A percentile compares a stretch with the other conserved stretches of the same genome.
Evolutionary conservation across 2,329 filamentous ascomycete species (phyloP).

Genomic region (Samsoniella hepiali): DNA sequence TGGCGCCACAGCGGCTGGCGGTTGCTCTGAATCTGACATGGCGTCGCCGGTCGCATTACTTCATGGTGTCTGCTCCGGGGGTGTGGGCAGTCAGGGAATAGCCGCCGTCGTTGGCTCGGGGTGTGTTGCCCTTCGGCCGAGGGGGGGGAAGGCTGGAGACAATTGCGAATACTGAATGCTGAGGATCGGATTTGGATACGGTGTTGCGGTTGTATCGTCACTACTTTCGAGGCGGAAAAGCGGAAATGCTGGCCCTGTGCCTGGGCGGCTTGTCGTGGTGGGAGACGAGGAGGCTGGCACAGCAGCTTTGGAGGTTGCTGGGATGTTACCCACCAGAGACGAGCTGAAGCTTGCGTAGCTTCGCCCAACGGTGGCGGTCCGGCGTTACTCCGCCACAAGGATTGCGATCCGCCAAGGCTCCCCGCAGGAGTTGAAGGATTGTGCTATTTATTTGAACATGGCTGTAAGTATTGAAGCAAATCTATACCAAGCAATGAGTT

Average conservation of each 20-base stretch:
- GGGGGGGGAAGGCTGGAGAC: not conserved
- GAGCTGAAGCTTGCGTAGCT: not conserved
- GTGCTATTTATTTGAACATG: too few species aligned
- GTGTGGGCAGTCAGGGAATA: not conserved
- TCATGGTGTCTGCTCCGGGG: not conserved
- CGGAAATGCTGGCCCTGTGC: conserved; percentile 1
- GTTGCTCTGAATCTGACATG: conserved; percentile 16
- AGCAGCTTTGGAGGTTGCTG: conserved; percentile 6
- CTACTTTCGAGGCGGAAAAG: not conserved
- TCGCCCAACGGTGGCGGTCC: conserved; percentile 10
- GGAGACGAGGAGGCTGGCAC: not conserved
- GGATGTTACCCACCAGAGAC: not conserved
- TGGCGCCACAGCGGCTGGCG: not conserved
- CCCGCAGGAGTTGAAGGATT: not conserved
- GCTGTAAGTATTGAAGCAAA: too few species aligned
- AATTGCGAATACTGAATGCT: not conserved
- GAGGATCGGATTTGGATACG: not conserved
- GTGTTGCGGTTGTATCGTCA: not conserved
- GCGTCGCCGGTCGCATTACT: conserved; percentile 9
- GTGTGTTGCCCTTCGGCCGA: not conserved
- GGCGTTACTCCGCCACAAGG: conserved; percentile 13
- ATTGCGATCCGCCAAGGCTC: not conserved
- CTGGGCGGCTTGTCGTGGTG: conserved; percentile 10
- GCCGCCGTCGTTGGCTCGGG: not conserved
- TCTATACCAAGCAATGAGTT: too few species aligned